A percentile compares a stretch with the other conserved stretches of the same genome.
Conservation (phyloP, 257 asterid species). For the Ajuga chamaepitys region DNA sequence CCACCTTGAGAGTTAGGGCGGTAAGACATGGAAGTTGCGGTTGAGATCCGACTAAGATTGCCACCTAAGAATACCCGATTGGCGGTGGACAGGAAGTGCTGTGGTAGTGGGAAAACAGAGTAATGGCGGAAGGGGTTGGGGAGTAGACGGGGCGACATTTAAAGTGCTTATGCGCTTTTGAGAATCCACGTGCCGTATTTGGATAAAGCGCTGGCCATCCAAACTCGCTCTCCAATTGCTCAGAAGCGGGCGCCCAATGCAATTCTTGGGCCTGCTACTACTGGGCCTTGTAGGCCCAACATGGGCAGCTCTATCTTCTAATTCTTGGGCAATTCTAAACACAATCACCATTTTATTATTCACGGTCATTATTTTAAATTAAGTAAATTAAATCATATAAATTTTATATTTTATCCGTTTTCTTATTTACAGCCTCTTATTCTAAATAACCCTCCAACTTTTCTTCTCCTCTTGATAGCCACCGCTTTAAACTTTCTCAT, state of each 20-base stretch:
- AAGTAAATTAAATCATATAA: too few relatives aligned
- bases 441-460: too few relatives aligned
- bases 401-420: too few relatives aligned
- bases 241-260: background rate
- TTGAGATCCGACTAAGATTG: slow-evolving; percentile 21
- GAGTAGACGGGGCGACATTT: slow-evolving; percentile 39
- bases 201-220: background rate
- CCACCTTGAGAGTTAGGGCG: slow-evolving; percentile 83
- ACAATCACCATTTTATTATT: too few relatives aligned
- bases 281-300: background rate
- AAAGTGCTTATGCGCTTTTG: slow-evolving; percentile 18
- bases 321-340: too few relatives aligned
- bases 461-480: too few relatives aligned
- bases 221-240: background rate
- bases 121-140: slow-evolving; percentile 21
- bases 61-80: background rate
- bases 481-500: too few relatives aligned
- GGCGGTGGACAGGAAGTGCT: background rate
- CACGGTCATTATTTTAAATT: too few relatives aligned
- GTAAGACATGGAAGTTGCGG: slow-evolving; percentile 49
- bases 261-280: background rate
- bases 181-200: background rate
- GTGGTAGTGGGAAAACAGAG: slow-evolving; percentile 5
- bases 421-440: too few relatives aligned
- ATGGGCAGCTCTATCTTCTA: too few relatives aligned